Base-by-base conservation (phyloP, 2,329 filamentous ascomycete species). In the Neurospora crassa region DNA sequence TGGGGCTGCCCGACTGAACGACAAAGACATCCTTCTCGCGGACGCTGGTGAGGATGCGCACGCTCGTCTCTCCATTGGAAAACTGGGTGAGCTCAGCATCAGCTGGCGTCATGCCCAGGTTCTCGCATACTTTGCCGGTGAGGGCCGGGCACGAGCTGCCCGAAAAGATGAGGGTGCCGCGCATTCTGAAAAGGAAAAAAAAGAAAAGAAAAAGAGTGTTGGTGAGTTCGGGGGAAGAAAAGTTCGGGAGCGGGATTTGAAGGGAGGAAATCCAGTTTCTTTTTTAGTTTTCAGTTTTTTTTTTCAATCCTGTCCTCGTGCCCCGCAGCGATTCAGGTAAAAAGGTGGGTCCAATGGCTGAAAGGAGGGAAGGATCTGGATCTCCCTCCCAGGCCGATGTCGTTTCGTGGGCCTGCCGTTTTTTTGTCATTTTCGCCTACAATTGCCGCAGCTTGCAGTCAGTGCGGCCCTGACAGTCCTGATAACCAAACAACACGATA, bases 21-120 rank as follows among this genome's bases (percentile, higher is more conserved):
- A 99, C 95, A 82, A 98, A 99, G 78, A 99, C 95, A 87, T 99
- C 95, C 82, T 98, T 96, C 80, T 99, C 96, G 76, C 96, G 92
- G 75, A 99, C 94, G 81, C 89, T 91, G 67, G 88, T 90, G 79
- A 90, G 79, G 78, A 91, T 90, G 78, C 88, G 87, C 77, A 91
- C 89, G 78, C 88, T 90, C 72, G 89, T 91, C 83, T 91, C 89
- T 82, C 89, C 89, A 86, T 91, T 91, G 79, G 89, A 89, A 82
- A 91, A 91, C 81, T 91, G 89, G 72, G 88, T 87, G 76, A 91
- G 84, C 83, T 91, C 89, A 76, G 89, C 88, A 73, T 86, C 83
- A 74, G 88, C 89, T 76, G 88, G 85, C 74, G 83, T 81, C 88
- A 90, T 90, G 77, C 89, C 88, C 80, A 91, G 81, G 77, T 90